Base-by-base conservation (phyloP, 106 monocot genomes). In the Amphibolis antarctica region DNA sequence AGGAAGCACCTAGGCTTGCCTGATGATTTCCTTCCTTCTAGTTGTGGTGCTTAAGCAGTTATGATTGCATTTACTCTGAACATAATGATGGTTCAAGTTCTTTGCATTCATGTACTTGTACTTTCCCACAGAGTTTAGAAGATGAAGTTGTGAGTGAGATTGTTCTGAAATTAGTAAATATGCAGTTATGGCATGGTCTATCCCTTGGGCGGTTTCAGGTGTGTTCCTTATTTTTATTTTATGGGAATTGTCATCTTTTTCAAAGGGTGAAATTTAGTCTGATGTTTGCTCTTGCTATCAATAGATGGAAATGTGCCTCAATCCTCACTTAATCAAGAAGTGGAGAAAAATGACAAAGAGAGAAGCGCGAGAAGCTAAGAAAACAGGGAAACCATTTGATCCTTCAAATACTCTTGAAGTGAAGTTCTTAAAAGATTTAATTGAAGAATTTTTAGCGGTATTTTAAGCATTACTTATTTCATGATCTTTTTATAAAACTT, bases 371-470 rank as follows among this genome's bases (percentile, higher is more conserved):
- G 79, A 83, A 74, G 79, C 85, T 49, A 91, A 88, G 73, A 99
- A 81, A 82, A 64, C 63, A 59, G 87, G 89, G 24, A 69, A 69
- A 31, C 49, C 61, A 63, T 81, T 78, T 77, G 75, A 85, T 69
- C 68, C 87, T 50, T 82, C 87, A 36, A 79, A 46, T 19, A 56
- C 70, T 55, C 75, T 91, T 53, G 98, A 99, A 80, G 85, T 77
- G 20, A 82, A 26, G n/a, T 99, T 91, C 63, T 73, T 99, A 9
- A 87, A 77, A 59, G 77, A 85, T 71, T 63, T 99, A 30, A 83
- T 99, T 66, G 98, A 91, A 76, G 98, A 99, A 77, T 99, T 88
- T 81, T 56, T 99, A 36, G 85, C 85, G 91, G 91, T 83, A 75
- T 5, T 9, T 75, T 30, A 26, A 25, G 6, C 24, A 57, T 57